A percentile compares a stretch with the other conserved stretches of the same genome.
Conservation (phyloP, 345 rosid species). For the Linum lewisii region DNA sequence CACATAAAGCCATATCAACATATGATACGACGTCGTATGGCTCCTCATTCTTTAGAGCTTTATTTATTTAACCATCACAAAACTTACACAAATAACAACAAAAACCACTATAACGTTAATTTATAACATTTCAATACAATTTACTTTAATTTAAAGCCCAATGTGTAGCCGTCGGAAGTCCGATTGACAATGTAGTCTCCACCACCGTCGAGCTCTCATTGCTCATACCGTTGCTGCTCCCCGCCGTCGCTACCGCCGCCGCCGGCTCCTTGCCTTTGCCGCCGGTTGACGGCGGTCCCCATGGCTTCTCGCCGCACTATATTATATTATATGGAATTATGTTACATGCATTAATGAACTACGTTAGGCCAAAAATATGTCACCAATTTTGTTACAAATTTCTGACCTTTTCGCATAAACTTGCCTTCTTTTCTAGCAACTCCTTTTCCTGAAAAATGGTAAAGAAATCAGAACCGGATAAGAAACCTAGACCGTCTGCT, state of each 20-base stretch:
- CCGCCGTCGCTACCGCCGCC: conserved; percentile 6
- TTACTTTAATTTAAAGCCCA: neutral
- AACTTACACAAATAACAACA: too few relatives aligned
- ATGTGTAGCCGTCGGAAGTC: conserved; percentile 22
- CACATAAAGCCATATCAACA: too few relatives aligned
- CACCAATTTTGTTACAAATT: neutral
- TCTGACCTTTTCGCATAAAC: conserved; percentile 28
- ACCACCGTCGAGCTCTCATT: conserved; percentile 31
- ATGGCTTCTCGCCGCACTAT: conserved; percentile 12
- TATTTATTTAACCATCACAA: too few relatives aligned
- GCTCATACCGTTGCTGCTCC: conserved; percentile 8
- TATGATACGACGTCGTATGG: too few relatives aligned
- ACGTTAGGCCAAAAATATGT: too few relatives aligned
- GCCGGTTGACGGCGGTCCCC: conserved; percentile 14
- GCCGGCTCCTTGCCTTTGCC: neutral
- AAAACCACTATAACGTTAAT: too few relatives aligned
- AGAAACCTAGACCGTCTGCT: too few relatives aligned
- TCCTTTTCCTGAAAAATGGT: conserved; percentile 39
- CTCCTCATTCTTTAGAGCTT: too few relatives aligned
- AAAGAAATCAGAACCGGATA: too few relatives aligned
- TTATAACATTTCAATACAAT: too few relatives aligned
- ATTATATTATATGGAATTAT: neutral
- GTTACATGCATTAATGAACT: too few relatives aligned
- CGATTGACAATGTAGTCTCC: conserved; percentile 41
- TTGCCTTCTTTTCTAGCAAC: conserved; percentile 38